A percentile compares a stretch with the other conserved stretches of the same genome.
These are phyloP conservation scores for Microascus cirrosus DNA, from an alignment of 2,329 filamentous ascomycete species.

Conservation along the genomic window DNA sequence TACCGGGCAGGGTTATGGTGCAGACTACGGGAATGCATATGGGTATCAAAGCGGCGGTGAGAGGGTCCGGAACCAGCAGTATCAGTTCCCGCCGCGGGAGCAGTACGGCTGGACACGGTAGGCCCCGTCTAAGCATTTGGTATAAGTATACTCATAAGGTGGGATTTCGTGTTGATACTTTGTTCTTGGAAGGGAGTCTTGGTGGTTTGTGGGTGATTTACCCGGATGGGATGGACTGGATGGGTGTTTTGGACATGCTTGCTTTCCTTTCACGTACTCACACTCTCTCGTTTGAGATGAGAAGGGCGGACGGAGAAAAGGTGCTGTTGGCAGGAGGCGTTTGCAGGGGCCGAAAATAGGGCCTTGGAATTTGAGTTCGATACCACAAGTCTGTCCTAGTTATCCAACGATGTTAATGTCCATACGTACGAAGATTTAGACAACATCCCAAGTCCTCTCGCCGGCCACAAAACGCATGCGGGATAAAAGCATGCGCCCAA, in stretches of 20 bases:
- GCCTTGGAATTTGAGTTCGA: neutral
- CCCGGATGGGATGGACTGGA: neutral
- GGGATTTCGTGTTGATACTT: neutral
- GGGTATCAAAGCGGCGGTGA: neutral
- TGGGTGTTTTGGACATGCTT: neutral
- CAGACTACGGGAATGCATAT: neutral
- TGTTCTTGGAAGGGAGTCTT: neutral
- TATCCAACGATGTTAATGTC: too few species aligned
- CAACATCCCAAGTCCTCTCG: neutral
- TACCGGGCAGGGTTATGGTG: neutral
- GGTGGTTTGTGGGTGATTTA: neutral
- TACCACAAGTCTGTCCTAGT: too few species aligned
- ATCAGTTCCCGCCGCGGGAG: conserved; percentile 3
- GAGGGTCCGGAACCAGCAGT: conserved; percentile 1
- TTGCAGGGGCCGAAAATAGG: neutral
- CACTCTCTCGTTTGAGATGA: neutral
- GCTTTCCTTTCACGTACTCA: neutral
- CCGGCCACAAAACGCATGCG: neutral
- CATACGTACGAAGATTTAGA: neutral
- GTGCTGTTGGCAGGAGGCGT: neutral
- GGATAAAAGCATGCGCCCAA: neutral
- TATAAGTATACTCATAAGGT: neutral
- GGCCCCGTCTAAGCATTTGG: neutral
- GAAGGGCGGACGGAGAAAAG: neutral
- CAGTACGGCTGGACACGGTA: conserved; percentile 1